Evolutionary conservation across 2,329 filamentous ascomycete species (phyloP), one percentile per base, ranked within the genome.

Genomic region (Aspergillus clavatus): DNA sequence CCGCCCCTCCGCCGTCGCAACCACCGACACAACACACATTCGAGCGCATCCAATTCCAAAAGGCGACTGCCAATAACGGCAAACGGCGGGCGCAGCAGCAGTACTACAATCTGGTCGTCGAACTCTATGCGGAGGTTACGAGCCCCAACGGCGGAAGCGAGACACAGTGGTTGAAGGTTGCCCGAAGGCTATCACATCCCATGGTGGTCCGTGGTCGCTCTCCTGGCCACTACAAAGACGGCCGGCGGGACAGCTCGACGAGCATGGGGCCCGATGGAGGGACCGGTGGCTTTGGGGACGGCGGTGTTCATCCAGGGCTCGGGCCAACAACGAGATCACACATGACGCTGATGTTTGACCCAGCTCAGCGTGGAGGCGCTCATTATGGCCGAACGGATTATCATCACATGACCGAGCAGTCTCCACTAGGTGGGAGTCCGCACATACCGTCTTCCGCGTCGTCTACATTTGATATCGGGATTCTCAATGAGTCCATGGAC

Each of bases 41-140:
- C 62, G 89, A 95, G 62, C 83, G 90, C 8, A 93, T 95, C 41
- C 89, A 95, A 58, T 96, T 95, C 77, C 94, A 95, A 66, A 87
- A 88, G 53, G 89, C 90, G 1, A 95, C 89, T 0, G 88, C 89
- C 19, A 96, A 95, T 71, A 96, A 96, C 55, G 89, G 89, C 38
- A 95, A 95, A 66, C 79, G 90, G 55, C 78, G 90, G 45, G 89
- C 89, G 1, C 88, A 89, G 14, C 89, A 96, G 62, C 90, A 95
- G 58, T 95, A 89, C 66, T 95, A 94, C 60, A 87, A 93, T 58
- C 76, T 96, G n/a, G 80, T 94, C 37, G 84, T 95, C 3, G 89
- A 95, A 62, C 79, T 94, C 1, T 88, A 82, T 67, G 87, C 80
- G 6, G 83, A 90, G 52, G 71, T 88, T 6, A 76, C 80, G 2